Conservation (phyloP, 306 rosid species). For the Medicago truncatula region MtrunA17r5.0-ANR NC_053045.1:573501-574000, state of each 20-base stretch:
- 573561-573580: slow-evolving; percentile 60
- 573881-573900: not conserved
- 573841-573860: not conserved
- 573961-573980: not conserved
- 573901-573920: not conserved
- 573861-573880: not conserved
- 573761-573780: too few species aligned
- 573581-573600: slow-evolving; percentile 30
- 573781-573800: too few species aligned
- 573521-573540: not conserved
- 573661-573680: too few species aligned
- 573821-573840: too few species aligned
- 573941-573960: not conserved
- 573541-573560: not conserved
- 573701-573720: too few species aligned
- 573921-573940: not conserved
- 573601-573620: too few species aligned
- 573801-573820: too few species aligned
- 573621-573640: too few species aligned
- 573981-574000: not conserved
- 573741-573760: too few species aligned
- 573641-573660: too few species aligned
- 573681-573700: too few species aligned
- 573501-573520: slow-evolving; percentile 47
- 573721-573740: too few species aligned